These are phyloP conservation scores for Cladophialophora psammophila DNA, from an alignment of 2,329 filamentous ascomycete genomes.

Conservation along the genomic window DNA sequence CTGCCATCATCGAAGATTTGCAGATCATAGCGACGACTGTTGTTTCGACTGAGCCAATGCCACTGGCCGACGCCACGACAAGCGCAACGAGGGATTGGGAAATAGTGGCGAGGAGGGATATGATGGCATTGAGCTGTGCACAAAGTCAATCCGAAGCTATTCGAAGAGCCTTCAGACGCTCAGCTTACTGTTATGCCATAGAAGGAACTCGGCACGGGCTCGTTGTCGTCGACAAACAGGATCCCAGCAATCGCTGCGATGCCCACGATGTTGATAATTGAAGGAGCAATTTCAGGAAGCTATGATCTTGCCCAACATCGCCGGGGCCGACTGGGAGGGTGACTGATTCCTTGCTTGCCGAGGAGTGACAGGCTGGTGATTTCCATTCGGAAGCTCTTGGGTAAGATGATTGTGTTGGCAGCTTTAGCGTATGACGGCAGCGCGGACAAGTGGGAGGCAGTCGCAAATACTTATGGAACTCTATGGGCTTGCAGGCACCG, in stretches of 20 bases:
- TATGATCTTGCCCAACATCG: not conserved
- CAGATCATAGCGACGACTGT: not conserved
- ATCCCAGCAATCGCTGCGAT: not conserved
- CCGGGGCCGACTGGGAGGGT: too few species aligned
- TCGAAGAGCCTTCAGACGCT: not conserved
- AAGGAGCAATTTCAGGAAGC: not conserved
- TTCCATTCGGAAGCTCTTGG: too few species aligned
- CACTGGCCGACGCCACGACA: not conserved
- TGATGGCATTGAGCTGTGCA: not conserved
- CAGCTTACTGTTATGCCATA: not conserved
- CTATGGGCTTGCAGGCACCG: too few species aligned
- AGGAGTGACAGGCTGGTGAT: too few species aligned
- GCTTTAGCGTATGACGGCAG: too few species aligned
- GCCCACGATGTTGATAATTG: not conserved
- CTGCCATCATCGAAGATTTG: constrained; percentile 1
- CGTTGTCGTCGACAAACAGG: not conserved
- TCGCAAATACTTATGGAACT: too few species aligned
- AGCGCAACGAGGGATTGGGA: not conserved
- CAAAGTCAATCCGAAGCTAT: not conserved
- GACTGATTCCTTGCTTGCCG: too few species aligned
- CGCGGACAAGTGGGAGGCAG: too few species aligned
- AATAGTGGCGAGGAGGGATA: not conserved
- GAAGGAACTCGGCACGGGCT: constrained; percentile 1
- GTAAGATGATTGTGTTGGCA: too few species aligned
- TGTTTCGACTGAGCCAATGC: not conserved